Conservation (phyloP, 2,329 filamentous ascomycete species). For the Stylonectria norvegica region DNA sequence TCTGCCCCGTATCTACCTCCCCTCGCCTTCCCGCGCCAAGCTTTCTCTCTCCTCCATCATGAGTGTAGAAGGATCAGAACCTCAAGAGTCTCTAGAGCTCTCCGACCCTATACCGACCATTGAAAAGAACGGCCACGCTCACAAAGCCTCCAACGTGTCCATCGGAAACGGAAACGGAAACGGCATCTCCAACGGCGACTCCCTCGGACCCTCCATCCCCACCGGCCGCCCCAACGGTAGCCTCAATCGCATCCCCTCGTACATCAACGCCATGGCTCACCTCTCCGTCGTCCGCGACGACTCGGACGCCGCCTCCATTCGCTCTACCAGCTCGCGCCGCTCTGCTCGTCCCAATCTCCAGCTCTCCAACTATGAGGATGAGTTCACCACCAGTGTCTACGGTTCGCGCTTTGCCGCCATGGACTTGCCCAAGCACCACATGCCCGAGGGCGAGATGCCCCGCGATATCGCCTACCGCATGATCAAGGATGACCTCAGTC, state of each 20-base stretch:
- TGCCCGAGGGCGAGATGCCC: conserved; percentile 89
- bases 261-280: conserved; percentile 46
- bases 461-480: conserved; percentile 89
- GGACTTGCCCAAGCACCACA: conserved; percentile 78
- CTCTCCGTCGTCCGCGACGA: conserved; percentile 41
- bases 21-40: too few relatives aligned
- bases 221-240: conserved; percentile 30
- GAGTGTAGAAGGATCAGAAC: conserved; percentile 15
- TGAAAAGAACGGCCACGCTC: conserved; percentile 34
- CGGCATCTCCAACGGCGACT: conserved; percentile 30
- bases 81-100: conserved; percentile 19
- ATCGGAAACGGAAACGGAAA: conserved; percentile 28
- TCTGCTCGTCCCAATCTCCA: conserved; percentile 37
- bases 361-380: conserved; percentile 50
- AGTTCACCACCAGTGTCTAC: conserved; percentile 78
- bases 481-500: conserved; percentile 91
- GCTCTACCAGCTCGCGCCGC: conserved; percentile 23
- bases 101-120: conserved; percentile 26
- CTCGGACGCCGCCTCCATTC: conserved; percentile 28
- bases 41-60: conserved; percentile 20
- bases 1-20: conserved; percentile 1
- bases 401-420: conserved; percentile 78
- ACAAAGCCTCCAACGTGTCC: conserved; percentile 10
- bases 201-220: conserved; percentile 18
- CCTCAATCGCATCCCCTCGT: conserved; percentile 16